Evolutionary conservation across 2,329 filamentous ascomycete genomes (phyloP).

Genomic region (Eutypa lata): DNA sequence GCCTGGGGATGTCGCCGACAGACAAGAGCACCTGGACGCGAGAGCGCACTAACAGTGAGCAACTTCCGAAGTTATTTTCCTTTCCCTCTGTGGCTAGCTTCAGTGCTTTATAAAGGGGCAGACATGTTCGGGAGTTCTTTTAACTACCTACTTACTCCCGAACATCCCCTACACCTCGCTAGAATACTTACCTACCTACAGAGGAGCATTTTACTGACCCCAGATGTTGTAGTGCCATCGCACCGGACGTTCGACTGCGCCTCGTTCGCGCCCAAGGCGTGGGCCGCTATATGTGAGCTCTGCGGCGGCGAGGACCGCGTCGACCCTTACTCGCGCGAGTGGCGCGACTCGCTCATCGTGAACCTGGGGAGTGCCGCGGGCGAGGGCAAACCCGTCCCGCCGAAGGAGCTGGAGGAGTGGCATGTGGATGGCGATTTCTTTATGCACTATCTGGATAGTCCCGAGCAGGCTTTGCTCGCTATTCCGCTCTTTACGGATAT

Average conservation of each 20-base stretch:
- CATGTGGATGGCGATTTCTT: slow-evolving; percentile 73
- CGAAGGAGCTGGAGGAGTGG: slow-evolving; percentile 56
- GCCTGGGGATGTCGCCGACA: slow-evolving; percentile 60
- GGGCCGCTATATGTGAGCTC: slow-evolving; percentile 64
- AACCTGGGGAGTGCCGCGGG: slow-evolving; percentile 59
- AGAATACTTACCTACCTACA: too few species aligned
- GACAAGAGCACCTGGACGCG: slow-evolving; percentile 65
- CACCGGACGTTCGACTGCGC: slow-evolving; percentile 53
- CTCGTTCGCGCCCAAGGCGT: slow-evolving; percentile 61
- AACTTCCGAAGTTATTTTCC: too few species aligned
- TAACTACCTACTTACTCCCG: too few species aligned
- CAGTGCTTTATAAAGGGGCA: too few species aligned
- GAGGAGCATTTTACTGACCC: too few species aligned
- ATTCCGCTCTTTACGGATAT: slow-evolving; percentile 68
- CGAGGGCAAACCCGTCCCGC: slow-evolving; percentile 47
- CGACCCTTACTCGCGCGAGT: slow-evolving; percentile 44
- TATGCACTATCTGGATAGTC: slow-evolving; percentile 67
- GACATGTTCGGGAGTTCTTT: too few species aligned
- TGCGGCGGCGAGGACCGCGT: slow-evolving; percentile 61
- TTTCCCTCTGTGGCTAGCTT: too few species aligned
- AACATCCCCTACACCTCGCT: too few species aligned
- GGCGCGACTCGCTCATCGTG: slow-evolving; percentile 67
- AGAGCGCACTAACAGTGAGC: slow-evolving; percentile 60
- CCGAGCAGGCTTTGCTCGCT: slow-evolving; percentile 66
- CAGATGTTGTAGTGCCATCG: too few species aligned